Percentiles rank a stretch among this genome's conserved stretches.
Conservation (phyloP, 2,329 filamentous ascomycete species). For the Meredithiella fracta region DNA sequence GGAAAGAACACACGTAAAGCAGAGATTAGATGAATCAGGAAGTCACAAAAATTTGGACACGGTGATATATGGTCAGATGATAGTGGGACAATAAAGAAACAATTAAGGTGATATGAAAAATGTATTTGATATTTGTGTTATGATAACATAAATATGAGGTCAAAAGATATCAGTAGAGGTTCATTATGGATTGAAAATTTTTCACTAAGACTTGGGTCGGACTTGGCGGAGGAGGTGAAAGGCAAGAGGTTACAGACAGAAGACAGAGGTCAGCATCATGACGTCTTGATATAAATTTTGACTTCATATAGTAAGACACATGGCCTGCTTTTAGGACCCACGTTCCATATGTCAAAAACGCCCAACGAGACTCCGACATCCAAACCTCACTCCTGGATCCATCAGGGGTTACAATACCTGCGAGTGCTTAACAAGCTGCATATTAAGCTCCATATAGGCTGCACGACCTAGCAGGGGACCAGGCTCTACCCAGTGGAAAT, state of each 20-base stretch:
- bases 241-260: background rate
- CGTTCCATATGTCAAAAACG: background rate
- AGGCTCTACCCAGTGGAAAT: too few species aligned
- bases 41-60: too few species aligned
- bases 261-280: background rate
- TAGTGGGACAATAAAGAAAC: background rate
- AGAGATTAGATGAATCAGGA: background rate
- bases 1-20: background rate
- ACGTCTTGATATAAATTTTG: background rate
- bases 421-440: too few species aligned
- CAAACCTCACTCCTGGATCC: background rate
- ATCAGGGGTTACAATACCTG: background rate
- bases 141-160: too few species aligned
- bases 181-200: background rate
- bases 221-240: background rate
- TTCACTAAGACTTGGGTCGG: background rate
- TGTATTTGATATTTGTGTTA: too few species aligned
- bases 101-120: background rate
- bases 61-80: background rate
- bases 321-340: too few species aligned
- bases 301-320: background rate
- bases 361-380: background rate
- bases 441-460: too few species aligned
- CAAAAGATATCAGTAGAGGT: background rate
- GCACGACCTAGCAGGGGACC: too few species aligned